These are phyloP conservation scores for Teratosphaeria pseudoeucalypti DNA, from an alignment of 2,329 filamentous ascomycete species.

Conservation along the genomic window DNA sequence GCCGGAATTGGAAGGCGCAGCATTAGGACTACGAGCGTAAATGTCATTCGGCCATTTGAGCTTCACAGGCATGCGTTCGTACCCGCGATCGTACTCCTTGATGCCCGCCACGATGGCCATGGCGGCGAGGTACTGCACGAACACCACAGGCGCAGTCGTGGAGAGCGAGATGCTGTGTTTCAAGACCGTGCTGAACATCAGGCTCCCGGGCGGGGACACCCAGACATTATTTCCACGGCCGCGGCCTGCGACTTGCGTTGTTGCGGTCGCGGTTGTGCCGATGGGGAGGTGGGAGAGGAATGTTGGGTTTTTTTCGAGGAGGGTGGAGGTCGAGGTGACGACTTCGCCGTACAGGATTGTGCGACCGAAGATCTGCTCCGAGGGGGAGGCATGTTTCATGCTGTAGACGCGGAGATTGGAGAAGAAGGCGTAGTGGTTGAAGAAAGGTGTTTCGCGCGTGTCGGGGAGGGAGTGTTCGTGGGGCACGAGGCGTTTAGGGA, in stretches of 20 bases:
- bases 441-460: conserved; percentile 66
- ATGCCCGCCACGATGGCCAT: conserved; percentile 80
- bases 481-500: conserved; percentile 63
- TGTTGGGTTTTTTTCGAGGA: conserved; percentile 83
- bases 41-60: conserved; percentile 99
- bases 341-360: conserved; percentile 80
- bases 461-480: conserved; percentile 60
- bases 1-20: not conserved
- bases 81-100: conserved; percentile 65
- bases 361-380: conserved; percentile 57
- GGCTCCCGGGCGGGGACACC: conserved; percentile 76
- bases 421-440: conserved; percentile 75
- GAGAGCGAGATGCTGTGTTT: conserved; percentile 69
- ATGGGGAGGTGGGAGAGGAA: conserved; percentile 66
- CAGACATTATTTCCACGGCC: conserved; percentile 89
- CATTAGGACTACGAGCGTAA: conserved; percentile 28
- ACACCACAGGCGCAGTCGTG: conserved; percentile 67
- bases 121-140: conserved; percentile 86
- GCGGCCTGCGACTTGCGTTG: conserved; percentile 76
- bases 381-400: conserved; percentile 32
- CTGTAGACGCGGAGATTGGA: conserved; percentile 60
- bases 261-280: conserved; percentile 81
- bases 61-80: conserved; percentile 65
- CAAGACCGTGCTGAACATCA: conserved; percentile 83
- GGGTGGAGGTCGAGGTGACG: conserved; percentile 84